phyloP scores from a whole-genome alignment of 495 filamentous ascomycete genomes.

The Aspergillus sclerotiicarbonarius region DNA sequence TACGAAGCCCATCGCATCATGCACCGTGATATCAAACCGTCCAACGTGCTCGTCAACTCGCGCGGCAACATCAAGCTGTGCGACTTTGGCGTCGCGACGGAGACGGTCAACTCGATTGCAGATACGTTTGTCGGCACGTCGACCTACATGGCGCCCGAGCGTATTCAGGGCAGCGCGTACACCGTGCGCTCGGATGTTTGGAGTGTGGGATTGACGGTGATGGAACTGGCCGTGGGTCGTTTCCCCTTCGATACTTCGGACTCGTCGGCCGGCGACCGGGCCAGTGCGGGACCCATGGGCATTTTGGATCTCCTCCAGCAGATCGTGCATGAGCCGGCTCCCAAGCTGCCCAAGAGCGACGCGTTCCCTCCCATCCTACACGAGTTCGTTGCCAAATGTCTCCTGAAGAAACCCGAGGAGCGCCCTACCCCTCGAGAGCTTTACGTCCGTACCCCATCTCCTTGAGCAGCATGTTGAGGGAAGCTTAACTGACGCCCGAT shows the following conservation, averaged over 20 bases:
- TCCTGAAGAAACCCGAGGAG: slow-evolving; percentile 81
- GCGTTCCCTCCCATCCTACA: slow-evolving; percentile 93
- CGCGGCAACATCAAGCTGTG: slow-evolving; percentile 93
- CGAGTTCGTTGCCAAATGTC: slow-evolving; percentile 93
- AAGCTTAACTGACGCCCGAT: slow-evolving; percentile 17
- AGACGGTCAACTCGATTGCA: slow-evolving; percentile 94
- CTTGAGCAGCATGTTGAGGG: neutral
- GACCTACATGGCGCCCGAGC: slow-evolving; percentile 98
- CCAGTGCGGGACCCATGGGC: slow-evolving; percentile 76
- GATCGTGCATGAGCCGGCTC: slow-evolving; percentile 94
- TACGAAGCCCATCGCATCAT: slow-evolving; percentile 95
- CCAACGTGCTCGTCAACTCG: slow-evolving; percentile 94
- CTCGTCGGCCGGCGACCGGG: slow-evolving; percentile 66
- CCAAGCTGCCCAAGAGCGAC: slow-evolving; percentile 90
- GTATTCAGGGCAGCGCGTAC: slow-evolving; percentile 94
- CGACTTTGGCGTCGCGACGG: slow-evolving; percentile 95
- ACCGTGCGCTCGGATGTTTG: slow-evolving; percentile 98
- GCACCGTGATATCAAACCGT: slow-evolving; percentile 98
- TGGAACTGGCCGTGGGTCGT: slow-evolving; percentile 94
- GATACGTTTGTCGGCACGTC: slow-evolving; percentile 98
- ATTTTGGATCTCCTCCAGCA: slow-evolving; percentile 95
- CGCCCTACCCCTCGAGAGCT: slow-evolving; percentile 91
- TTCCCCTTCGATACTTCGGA: slow-evolving; percentile 88
- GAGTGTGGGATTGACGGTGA: slow-evolving; percentile 94
- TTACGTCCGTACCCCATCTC: slow-evolving; percentile 37